These are phyloP conservation scores for Scedosporium minutisporum DNA, from an alignment of 2,329 filamentous ascomycete genomes.

Conservation along the genomic window DNA sequence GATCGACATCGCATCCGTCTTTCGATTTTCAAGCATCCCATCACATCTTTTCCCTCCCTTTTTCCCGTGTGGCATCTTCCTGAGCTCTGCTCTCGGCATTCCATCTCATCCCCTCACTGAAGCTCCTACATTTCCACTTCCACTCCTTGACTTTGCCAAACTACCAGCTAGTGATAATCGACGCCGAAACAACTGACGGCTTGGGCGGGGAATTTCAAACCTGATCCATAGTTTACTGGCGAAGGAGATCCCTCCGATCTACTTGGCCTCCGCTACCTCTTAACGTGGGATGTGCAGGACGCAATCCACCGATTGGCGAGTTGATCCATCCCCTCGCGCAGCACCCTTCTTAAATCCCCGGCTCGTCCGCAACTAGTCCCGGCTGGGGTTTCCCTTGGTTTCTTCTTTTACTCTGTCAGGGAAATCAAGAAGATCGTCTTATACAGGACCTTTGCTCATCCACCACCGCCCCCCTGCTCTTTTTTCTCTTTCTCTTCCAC, in stretches of 20 bases:
- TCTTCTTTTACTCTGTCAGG: too few relatives aligned
- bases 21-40: background rate
- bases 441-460: background rate
- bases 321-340: background rate
- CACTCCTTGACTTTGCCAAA: background rate
- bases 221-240: background rate
- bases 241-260: background rate
- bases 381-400: background rate
- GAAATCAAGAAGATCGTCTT: too few relatives aligned
- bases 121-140: background rate
- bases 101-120: background rate
- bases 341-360: background rate
- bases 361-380: background rate
- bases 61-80: background rate
- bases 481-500: background rate
- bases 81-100: background rate
- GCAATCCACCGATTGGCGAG: background rate
- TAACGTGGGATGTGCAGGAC: background rate
- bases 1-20: constrained; percentile 2
- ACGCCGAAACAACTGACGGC: background rate
- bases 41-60: background rate
- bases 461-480: background rate
- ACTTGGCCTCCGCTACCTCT: background rate
- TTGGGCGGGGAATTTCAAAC: background rate
- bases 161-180: background rate